Conservation (phyloP, 1,284 basidiomycete species). For the Ustanciosporium gigantosporum region DNA sequence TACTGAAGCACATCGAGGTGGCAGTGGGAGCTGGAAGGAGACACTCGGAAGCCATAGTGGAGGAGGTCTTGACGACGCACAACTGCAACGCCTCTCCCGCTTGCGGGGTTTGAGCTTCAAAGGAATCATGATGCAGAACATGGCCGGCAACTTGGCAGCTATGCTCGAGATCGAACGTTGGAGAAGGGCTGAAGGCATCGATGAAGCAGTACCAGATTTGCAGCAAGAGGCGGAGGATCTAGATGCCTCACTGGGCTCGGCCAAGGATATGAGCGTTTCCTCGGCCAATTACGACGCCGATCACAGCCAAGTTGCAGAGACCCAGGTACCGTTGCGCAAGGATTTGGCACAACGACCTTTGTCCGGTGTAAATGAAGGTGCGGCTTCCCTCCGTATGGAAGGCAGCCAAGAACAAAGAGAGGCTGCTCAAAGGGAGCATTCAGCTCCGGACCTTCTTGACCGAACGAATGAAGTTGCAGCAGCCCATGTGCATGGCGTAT, state of each 20-base stretch:
- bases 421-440: neutral
- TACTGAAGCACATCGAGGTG: slow-evolving; percentile 10
- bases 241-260: neutral
- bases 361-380: too few relatives aligned
- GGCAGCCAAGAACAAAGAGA: neutral
- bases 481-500: neutral
- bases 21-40: neutral
- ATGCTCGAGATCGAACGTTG: slow-evolving; percentile 38
- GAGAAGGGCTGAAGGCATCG: slow-evolving; percentile 18
- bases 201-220: slow-evolving; percentile 7
- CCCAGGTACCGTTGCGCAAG: slow-evolving; percentile 4
- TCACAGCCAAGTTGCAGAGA: slow-evolving; percentile 25
- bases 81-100: slow-evolving; percentile 14
- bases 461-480: too few relatives aligned
- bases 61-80: slow-evolving; percentile 9
- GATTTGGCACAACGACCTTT: too few relatives aligned
- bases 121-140: slow-evolving; percentile 35
- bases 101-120: slow-evolving; percentile 29
- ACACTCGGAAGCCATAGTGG: slow-evolving; percentile 1
- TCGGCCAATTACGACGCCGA: slow-evolving; percentile 32
- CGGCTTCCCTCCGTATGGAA: neutral
- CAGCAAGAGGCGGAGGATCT: slow-evolving; percentile 3
- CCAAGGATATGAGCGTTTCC: slow-evolving; percentile 1
- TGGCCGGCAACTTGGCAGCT: slow-evolving; percentile 32
- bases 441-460: too few relatives aligned